Evolutionary conservation across 768 basidiomycete genomes (phyloP).

Genomic region (Pilatotrama ljubarskyi): DNA sequence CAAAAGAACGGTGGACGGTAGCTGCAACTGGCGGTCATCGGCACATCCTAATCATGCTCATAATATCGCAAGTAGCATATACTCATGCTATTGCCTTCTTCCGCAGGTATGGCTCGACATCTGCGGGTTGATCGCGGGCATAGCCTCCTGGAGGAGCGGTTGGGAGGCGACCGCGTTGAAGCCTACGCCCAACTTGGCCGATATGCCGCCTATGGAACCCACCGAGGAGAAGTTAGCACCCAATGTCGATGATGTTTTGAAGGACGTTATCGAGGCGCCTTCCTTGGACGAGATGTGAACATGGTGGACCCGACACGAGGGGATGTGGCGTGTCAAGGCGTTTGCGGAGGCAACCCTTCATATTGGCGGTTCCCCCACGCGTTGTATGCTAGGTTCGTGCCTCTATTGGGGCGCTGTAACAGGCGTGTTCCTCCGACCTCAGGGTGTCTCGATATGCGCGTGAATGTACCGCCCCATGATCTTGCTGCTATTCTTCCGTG

Average conservation of each 20-base stretch:
- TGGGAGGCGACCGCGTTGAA: slow-evolving; percentile 70
- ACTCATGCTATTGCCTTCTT: slow-evolving; percentile 21
- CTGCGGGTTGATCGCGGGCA: slow-evolving; percentile 49
- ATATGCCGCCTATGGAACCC: slow-evolving; percentile 13
- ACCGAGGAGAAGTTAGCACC: slow-evolving; percentile 14
- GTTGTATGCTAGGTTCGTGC: background rate
- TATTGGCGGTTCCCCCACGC: background rate
- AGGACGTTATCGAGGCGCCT: slow-evolving; percentile 16
- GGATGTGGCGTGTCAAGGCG: background rate
- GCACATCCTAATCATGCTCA: background rate
- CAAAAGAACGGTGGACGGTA: background rate
- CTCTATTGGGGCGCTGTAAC: background rate
- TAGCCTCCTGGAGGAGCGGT: slow-evolving; percentile 64
- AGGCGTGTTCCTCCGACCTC: background rate
- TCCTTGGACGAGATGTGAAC: slow-evolving; percentile 11
- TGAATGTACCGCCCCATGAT: no score
- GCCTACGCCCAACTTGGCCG: slow-evolving; percentile 9
- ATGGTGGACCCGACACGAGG: background rate
- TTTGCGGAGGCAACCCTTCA: background rate
- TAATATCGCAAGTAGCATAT: slow-evolving; percentile 17
- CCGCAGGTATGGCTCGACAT: slow-evolving; percentile 41
- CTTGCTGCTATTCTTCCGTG: no score
- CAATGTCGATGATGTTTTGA: slow-evolving; percentile 10
- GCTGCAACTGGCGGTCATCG: background rate
- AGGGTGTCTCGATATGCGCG: background rate